Base-by-base conservation (phyloP, 768 basidiomycete species). In the Suillus ampliporus region DNA sequence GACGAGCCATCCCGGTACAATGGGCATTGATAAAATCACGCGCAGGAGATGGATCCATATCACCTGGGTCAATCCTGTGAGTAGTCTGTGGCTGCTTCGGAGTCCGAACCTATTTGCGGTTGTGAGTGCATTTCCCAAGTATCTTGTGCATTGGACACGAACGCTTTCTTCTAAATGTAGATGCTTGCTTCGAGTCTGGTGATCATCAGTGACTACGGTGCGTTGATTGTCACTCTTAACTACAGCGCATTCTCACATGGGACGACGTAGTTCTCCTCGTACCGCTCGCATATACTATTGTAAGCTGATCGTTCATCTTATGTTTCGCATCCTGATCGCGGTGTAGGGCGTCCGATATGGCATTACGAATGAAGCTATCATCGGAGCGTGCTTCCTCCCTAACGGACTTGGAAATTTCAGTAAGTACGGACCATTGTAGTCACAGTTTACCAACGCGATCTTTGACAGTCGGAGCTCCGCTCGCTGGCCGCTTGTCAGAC, bases 401-500 rank as follows among this genome's bases (percentile, higher is more conserved):
- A 65, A 67, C 2, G 79, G 78, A 11, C 34, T 78, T 10, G 79
- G 78, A 9, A 76, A 78, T 58, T 70, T 75, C 23, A 62, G 77
- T 79, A 61, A 23, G 76, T 66, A 13, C 34, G 28, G 15, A 23
- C 9, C 21, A 21, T 59, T 48, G 14, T 51, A 8, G 3, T 40
- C 11, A 14, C 23, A n/a, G 11, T 31, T 43, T 44, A 48, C 51
- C 4, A 4, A 23, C 21, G 19, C 52, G 37, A 26, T 58, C 7
- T n/a, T n/a, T n/a, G 41, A 17, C 56, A 88, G 85, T 86, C 58
- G 87, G 87, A 2, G 84, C 86, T 1, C 84, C 85, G 6, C 64
- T 87, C 9, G 81, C 84, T 1, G 87, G 88, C 0, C 78, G 77
- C 17, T 65, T 87, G 1, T 88, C 88, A 0, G 88, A 89, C 71